phyloP scores from a whole-genome alignment of 345 rosid species.

The Erucastrum elatum region DNA sequence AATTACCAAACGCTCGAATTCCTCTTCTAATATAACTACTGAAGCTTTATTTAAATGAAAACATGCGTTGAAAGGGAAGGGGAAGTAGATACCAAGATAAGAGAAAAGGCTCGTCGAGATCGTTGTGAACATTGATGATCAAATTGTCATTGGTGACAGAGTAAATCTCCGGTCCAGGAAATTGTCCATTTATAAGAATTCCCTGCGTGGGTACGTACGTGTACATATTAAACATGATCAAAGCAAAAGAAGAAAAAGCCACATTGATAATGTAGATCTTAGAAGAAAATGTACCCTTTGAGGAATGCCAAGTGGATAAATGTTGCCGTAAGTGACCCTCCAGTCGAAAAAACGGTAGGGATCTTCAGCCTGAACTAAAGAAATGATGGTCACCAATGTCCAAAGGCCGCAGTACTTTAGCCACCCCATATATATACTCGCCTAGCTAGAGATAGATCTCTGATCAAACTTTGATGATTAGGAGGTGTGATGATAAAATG shows the following conservation, averaged over 20 bases:
- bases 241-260: not conserved
- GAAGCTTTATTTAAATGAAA: not conserved
- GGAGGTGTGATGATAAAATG: not conserved
- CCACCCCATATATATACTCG: constrained; percentile 7
- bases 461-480: not conserved
- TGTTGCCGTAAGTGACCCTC: constrained; percentile 72
- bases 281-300: constrained; percentile 41
- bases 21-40: not conserved
- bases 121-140: constrained; percentile 80
- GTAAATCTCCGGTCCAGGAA: constrained; percentile 88
- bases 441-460: not conserved
- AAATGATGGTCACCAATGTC: constrained; percentile 16
- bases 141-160: constrained; percentile 83
- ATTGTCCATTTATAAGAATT: constrained; percentile 85
- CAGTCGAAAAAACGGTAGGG: constrained; percentile 69
- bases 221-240: not conserved
- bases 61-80: not conserved
- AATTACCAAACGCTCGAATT: not conserved
- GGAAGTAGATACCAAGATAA: constrained; percentile 57
- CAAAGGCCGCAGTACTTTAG: constrained; percentile 8
- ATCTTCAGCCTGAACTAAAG: constrained; percentile 51
- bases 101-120: constrained; percentile 80
- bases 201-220: constrained; percentile 44
- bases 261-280: not conserved
- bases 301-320: constrained; percentile 63